Evolutionary conservation across 139 green algal species (phyloP).

Genomic region (Pycnococcus provasolii): DNA sequence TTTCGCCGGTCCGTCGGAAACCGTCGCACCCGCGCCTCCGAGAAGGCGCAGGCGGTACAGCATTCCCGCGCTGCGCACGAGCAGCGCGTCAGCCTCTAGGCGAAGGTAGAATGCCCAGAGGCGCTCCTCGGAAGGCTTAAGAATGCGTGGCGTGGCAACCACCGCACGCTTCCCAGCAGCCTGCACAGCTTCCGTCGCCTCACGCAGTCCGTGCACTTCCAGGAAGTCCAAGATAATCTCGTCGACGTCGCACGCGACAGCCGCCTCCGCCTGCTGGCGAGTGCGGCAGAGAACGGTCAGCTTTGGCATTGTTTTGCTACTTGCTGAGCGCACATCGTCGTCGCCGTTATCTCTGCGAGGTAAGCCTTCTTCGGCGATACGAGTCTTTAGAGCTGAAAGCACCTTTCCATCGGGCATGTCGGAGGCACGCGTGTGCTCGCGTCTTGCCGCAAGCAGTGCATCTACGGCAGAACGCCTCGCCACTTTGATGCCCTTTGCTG

Average conservation of each 20-base stretch:
- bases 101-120: slow-evolving; percentile 63
- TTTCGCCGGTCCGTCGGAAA: slow-evolving; percentile 3
- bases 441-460: slow-evolving; percentile 32
- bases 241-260: slow-evolving; percentile 30
- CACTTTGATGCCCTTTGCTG: slow-evolving; percentile 19
- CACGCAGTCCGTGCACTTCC: slow-evolving; percentile 64
- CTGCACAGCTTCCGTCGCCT: slow-evolving; percentile 44
- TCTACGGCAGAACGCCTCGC: slow-evolving; percentile 47
- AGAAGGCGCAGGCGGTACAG: slow-evolving; percentile 50
- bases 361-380: not conserved
- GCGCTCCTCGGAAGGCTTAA: slow-evolving; percentile 66
- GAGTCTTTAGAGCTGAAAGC: too few relatives aligned
- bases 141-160: slow-evolving; percentile 57
- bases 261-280: slow-evolving; percentile 51
- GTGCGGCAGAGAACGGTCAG: slow-evolving; percentile 63
- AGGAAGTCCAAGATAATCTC: slow-evolving; percentile 78
- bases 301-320: not conserved
- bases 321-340: not conserved
- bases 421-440: not conserved
- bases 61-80: slow-evolving; percentile 46
- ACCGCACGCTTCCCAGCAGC: slow-evolving; percentile 39
- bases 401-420: too few relatives aligned
- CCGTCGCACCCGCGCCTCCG: slow-evolving; percentile 32
- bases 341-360: not conserved
- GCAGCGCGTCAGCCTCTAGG: slow-evolving; percentile 55